phyloP scores from a whole-genome alignment of 371 early-diverging fungal species.

The Mortierella sp. region DNA sequence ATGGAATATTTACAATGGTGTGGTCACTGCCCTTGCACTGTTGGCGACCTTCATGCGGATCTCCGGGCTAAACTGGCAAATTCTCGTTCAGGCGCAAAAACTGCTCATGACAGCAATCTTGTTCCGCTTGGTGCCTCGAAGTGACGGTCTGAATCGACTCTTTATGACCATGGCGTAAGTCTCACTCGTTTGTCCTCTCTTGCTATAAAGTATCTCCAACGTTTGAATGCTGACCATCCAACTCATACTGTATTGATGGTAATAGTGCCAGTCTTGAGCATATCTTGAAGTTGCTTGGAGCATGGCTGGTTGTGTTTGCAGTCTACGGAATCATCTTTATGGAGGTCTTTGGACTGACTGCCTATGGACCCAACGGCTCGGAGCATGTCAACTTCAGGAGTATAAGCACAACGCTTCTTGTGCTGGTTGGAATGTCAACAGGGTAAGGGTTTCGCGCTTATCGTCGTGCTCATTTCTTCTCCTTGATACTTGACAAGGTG shows the following conservation, averaged over 20 bases:
- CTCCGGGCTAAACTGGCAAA: constrained; percentile 43
- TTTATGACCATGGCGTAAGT: constrained; percentile 74
- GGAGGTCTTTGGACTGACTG: constrained; percentile 79
- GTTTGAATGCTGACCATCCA: too few species aligned
- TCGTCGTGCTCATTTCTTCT: too few species aligned
- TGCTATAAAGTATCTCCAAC: neutral
- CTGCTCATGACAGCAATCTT: constrained; percentile 70
- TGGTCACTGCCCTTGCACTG: constrained; percentile 63
- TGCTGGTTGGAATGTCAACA: constrained; percentile 72
- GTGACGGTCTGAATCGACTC: constrained; percentile 69
- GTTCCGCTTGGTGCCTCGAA: constrained; percentile 71
- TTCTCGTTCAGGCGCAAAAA: constrained; percentile 67
- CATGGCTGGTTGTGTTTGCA: constrained; percentile 74
- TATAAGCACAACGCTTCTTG: constrained; percentile 66
- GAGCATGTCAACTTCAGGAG: constrained; percentile 71
- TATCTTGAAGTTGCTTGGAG: constrained; percentile 71
- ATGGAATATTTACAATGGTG: constrained; percentile 71
- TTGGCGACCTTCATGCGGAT: constrained; percentile 58
- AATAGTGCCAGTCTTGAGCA: constrained; percentile 58
- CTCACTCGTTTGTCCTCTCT: too few species aligned
- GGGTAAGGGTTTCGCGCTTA: constrained; percentile 54
- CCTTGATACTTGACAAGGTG: too few species aligned
- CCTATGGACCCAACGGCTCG: constrained; percentile 65
- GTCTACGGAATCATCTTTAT: constrained; percentile 78
- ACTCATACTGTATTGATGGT: too few species aligned